Conservation (phyloP, 768 basidiomycete species). For the Boletus huronensis region DNA sequence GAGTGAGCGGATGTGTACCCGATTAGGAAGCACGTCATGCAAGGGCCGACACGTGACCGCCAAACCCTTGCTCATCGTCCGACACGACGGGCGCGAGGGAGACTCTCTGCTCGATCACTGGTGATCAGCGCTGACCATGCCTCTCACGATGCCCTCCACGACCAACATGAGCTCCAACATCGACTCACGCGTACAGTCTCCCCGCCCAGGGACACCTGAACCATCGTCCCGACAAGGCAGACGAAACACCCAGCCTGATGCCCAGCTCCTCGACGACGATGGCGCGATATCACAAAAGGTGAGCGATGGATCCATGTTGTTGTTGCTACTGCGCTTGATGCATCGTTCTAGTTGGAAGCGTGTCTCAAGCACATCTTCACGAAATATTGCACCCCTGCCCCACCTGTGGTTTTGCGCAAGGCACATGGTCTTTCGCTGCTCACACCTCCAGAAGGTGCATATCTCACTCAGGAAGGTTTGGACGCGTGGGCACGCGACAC, state of each 20-base stretch:
- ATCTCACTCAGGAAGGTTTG: slow-evolving; percentile 54
- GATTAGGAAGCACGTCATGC: slow-evolving; percentile 10
- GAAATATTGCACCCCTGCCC: slow-evolving; percentile 62
- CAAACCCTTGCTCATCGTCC: slow-evolving; percentile 19
- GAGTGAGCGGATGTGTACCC: too few relatives aligned
- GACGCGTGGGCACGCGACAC: slow-evolving; percentile 79
- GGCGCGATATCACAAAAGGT: slow-evolving; percentile 67
- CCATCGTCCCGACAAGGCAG: slow-evolving; percentile 58
- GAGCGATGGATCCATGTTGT: slow-evolving; percentile 8
- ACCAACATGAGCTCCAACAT: background rate
- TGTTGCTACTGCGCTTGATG: background rate
- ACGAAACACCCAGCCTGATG: slow-evolving; percentile 46
- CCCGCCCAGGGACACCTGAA: slow-evolving; percentile 60
- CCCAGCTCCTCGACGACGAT: slow-evolving; percentile 66
- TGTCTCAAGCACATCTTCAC: slow-evolving; percentile 76
- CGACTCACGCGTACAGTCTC: slow-evolving; percentile 37
- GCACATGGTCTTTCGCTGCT: slow-evolving; percentile 34
- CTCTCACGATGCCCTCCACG: slow-evolving; percentile 13
- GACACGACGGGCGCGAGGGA: slow-evolving; percentile 21
- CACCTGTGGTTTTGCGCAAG: slow-evolving; percentile 18
- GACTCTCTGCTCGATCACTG: slow-evolving; percentile 12
- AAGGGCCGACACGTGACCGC: slow-evolving; percentile 18
- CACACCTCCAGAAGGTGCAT: slow-evolving; percentile 50
- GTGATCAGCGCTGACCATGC: slow-evolving; percentile 18
- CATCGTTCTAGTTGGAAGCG: slow-evolving; percentile 49